Evolutionary conservation across 352 stramenopile genomes (phyloP).

Genomic region (Peronosclerospora sorghi): DNA sequence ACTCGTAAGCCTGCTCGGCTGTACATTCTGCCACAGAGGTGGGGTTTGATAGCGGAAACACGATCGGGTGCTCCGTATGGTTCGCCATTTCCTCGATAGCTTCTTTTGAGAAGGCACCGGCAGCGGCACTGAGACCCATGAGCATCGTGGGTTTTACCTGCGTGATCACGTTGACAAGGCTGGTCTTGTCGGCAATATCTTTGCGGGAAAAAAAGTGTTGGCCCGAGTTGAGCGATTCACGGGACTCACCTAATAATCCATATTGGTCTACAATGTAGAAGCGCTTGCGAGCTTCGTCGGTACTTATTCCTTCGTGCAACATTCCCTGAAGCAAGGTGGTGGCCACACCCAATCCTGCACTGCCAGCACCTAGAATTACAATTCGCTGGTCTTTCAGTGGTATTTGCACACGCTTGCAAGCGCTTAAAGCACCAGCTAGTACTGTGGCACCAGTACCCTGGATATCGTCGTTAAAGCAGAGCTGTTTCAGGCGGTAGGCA

Average conservation of each 20-base stretch:
- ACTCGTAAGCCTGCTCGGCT: conserved; percentile 92
- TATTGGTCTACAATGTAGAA: conserved; percentile 80
- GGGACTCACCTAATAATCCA: conserved; percentile 44
- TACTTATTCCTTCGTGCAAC: conserved; percentile 69
- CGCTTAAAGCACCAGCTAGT: conserved; percentile 80
- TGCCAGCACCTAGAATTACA: conserved; percentile 90
- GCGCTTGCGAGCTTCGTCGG: conserved; percentile 52
- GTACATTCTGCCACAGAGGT: conserved; percentile 94
- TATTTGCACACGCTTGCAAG: conserved; percentile 55
- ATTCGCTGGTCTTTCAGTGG: conserved; percentile 91
- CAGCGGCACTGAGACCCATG: conserved; percentile 85
- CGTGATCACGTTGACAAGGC: conserved; percentile 77
- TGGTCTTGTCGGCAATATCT: conserved; percentile 60
- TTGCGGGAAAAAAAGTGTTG: conserved; percentile 71
- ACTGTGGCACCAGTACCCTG: conserved; percentile 94
- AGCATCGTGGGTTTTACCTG: conserved; percentile 90
- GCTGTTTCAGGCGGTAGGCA: conserved; percentile 89
- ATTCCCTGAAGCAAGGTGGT: conserved; percentile 86
- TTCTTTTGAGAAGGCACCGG: conserved; percentile 82
- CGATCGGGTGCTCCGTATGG: conserved; percentile 85
- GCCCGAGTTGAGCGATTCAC: conserved; percentile 48
- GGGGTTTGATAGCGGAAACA: conserved; percentile 95
- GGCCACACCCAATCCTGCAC: conserved; percentile 90
- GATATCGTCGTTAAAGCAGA: conserved; percentile 97
- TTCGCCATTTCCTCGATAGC: conserved; percentile 83